Conservation (phyloP, 495 filamentous ascomycete species). For the Annulohypoxylon moriforme region DNA sequence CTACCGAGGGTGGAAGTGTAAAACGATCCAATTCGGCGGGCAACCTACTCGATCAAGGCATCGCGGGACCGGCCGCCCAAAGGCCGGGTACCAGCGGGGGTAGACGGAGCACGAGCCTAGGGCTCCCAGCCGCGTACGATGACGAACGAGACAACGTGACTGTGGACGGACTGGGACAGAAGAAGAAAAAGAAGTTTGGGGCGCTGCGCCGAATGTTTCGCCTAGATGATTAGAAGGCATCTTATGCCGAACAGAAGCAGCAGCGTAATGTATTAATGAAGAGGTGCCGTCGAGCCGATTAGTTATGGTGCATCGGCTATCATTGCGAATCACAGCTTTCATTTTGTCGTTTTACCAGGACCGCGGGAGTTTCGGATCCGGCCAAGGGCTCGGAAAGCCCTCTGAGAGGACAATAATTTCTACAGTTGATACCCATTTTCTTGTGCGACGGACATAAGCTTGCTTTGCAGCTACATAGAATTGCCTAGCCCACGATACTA, state of each 20-base stretch:
- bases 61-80: conserved; percentile 4
- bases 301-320: conserved; percentile 29
- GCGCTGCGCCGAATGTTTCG: conserved; percentile 67
- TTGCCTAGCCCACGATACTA: conserved; percentile 29
- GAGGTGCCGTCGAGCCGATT: conserved; percentile 22
- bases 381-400: conserved; percentile 22
- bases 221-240: conserved; percentile 58
- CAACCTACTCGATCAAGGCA: conserved; percentile 41
- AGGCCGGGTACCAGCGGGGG: conserved; percentile 21
- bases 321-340: conserved; percentile 25
- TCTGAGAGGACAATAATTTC: conserved; percentile 31
- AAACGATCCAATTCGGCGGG: conserved; percentile 46
- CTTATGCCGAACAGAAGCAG: conserved; percentile 16
- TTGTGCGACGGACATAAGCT: conserved; percentile 32
- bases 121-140: conserved; percentile 17
- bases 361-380: conserved; percentile 35
- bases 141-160: conserved; percentile 41
- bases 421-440: conserved; percentile 41
- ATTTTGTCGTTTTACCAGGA: conserved; percentile 31
- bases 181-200: conserved; percentile 72
- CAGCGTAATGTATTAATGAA: conserved; percentile 43
- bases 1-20: conserved; percentile 18
- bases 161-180: conserved; percentile 49
- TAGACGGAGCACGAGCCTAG: conserved; percentile 40
- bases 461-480: conserved; percentile 31